phyloP scores from a whole-genome alignment of 306 rosid species.

The Rubus idaeus region DNA sequence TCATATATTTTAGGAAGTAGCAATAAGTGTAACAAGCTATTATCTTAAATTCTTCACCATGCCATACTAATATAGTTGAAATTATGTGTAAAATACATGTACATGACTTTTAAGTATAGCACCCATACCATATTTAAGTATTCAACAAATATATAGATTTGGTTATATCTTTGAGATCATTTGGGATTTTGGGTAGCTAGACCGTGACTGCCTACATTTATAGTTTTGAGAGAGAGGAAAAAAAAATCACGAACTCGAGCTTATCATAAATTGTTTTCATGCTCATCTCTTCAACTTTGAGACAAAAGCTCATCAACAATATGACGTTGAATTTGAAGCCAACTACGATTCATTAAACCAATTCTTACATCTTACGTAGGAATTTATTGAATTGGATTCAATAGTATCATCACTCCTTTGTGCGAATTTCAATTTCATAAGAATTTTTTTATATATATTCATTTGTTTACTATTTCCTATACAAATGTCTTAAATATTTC shows the following conservation, averaged over 20 bases:
- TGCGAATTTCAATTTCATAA: not conserved
- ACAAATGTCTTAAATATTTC: not conserved
- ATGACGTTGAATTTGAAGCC: conserved; percentile 1
- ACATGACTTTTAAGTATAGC: no score
- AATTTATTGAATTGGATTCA: not conserved
- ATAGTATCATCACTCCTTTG: not conserved
- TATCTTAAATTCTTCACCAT: no score
- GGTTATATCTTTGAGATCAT: no score
- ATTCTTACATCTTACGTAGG: not conserved
- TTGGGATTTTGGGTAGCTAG: no score
- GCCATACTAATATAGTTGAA: no score
- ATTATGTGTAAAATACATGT: no score
- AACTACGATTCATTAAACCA: not conserved
- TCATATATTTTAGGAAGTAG: no score
- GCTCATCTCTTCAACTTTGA: conserved; percentile 9
- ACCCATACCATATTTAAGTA: no score
- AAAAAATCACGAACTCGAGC: not conserved
- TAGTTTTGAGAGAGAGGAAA: no score
- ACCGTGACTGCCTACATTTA: no score
- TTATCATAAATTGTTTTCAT: not conserved
- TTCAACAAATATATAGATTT: no score
- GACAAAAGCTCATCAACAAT: conserved; percentile 11
- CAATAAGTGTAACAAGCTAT: no score
- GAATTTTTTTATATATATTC: not conserved
- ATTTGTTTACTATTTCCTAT: not conserved